Base-by-base conservation (phyloP, 164 flowering plant species). In the Dillenia turbinata region DNA sequence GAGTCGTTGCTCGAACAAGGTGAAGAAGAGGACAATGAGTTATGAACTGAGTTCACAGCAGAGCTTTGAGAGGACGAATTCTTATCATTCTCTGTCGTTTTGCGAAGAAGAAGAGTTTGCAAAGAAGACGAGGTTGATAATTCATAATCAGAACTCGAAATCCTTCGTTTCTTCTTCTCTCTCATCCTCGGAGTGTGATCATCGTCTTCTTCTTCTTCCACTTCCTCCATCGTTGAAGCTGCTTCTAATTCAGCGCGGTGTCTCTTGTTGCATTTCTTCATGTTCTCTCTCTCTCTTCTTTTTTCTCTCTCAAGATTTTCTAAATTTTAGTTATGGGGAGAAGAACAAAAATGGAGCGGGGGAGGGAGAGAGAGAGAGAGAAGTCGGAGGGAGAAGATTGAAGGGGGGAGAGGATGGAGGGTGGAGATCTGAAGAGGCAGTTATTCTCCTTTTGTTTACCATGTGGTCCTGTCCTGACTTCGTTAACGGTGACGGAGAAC, bases 1-100 rank as follows among this genome's bases (percentile, higher is more conserved):
- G 72, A 72, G 49, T 69, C 78, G 14, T 71, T 66, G 63, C 75
- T 73, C 26, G 69, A 73, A 57, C 78, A 75, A 19, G 70, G 60
- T 26, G 69, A 73, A 57, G 77, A 75, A 22, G 70, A 57, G 47
- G 78, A 71, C 8, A 60, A 63, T 47, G 63, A 12, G 9, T 54
- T 33, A 5, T 48, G 62, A 44, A 55, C 76, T 11, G 73, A 68
- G 69, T 58, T 51, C 49, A 59, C 16, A 44, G 68, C 52, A 7
- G 67, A 60, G 33, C 64, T 55, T 9, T 14, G 44, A 48, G 14
- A 48, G 50, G 12, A 14, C 14, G 12, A 12, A 12, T 48, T 48
- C n/a, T 48, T 14, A 53, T 57, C 26, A 22, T 62, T 58, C 58
- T 64, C 66, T 19, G 53, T 24, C 52, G 68, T 52, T 26, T 17